Percentiles rank a stretch among this genome's conserved stretches.
Evolutionary conservation across 768 basidiomycete genomes (phyloP).

Genomic region (Fomitopsis serialis): DNA sequence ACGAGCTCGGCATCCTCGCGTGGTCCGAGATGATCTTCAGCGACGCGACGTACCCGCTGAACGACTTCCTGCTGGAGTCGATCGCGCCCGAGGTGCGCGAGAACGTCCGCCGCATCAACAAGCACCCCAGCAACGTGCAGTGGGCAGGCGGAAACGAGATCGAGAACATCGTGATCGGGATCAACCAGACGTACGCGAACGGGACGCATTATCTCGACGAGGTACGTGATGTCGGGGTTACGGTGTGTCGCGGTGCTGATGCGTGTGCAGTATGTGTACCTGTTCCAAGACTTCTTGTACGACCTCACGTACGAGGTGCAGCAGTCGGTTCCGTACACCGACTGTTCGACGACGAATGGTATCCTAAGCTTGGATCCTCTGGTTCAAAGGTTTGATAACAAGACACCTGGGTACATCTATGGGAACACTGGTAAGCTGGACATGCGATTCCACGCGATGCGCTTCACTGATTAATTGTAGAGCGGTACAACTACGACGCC

Average conservation of each 20-base stretch:
- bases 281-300: conserved; percentile 50
- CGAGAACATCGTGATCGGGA: conserved; percentile 43
- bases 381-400: conserved; percentile 43
- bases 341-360: conserved; percentile 54
- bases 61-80: conserved; percentile 44
- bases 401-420: conserved; percentile 47
- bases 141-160: conserved; percentile 63
- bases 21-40: conserved; percentile 64
- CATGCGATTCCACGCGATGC: neutral
- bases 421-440: conserved; percentile 40
- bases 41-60: conserved; percentile 50
- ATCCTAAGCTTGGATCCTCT: conserved; percentile 55
- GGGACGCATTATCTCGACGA: conserved; percentile 46
- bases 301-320: conserved; percentile 44
- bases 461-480: conserved; percentile 20
- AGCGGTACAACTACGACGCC: conserved; percentile 54
- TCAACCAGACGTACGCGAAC: conserved; percentile 31
- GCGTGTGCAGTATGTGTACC: conserved; percentile 34
- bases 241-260: neutral
- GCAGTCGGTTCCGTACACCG: conserved; percentile 51
- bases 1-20: conserved; percentile 54
- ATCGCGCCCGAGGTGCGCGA: conserved; percentile 52
- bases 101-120: conserved; percentile 50
- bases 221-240: conserved; percentile 22
- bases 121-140: conserved; percentile 51